Evolutionary conservation across 1,284 basidiomycete genomes (phyloP), one percentile per base, ranked within the genome.

Genomic region (Lentinus polychrous): DNA sequence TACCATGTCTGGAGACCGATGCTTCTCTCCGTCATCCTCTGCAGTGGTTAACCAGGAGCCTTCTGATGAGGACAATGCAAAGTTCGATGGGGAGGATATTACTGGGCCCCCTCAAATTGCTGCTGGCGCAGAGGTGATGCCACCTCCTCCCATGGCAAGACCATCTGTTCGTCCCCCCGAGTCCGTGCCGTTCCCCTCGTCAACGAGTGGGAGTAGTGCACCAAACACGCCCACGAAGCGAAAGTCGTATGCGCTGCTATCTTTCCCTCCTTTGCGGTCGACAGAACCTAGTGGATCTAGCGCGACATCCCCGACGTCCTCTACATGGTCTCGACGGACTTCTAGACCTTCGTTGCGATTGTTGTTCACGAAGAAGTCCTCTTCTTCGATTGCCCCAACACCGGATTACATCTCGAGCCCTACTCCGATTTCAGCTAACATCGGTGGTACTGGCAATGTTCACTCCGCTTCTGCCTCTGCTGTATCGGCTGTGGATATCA

Each of bases 221-320:
- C 55, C 63, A 14, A 54, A 54, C 22, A 63, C 61, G 32, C 66
- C 72, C 33, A 55, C 61, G 1, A 63, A 62, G 43, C 63, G 64
- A 38, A 71, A 68, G 55, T 70, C 71, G 10, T 63, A 65, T 14
- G 60, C 69, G 2, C 67, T 73, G 2, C 59, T 73, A 27, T 62
- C 71, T 1, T 59, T 68, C 55, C 60, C 62, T 17, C 53, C 57
- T 12, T 51, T 63, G 18, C 56, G 57, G 15, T 10, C 27, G 10
- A 57, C 58, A 23, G 23, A 57, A 50, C 23, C 50, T 53, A 15
- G 52, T n/a, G 48, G 42, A 17, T 45, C 50, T 4, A 41, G 47
- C 10, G 38, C 44, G 14, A 32, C 34, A 12, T 32, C 17, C 20
- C 33, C 32, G 6, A n/a, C 51, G 6, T 49, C 49, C 36, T 61